These are phyloP conservation scores for Backusella mclennaniae DNA, from an alignment of 192 early-diverging fungal species.

Conservation along the genomic window DNA sequence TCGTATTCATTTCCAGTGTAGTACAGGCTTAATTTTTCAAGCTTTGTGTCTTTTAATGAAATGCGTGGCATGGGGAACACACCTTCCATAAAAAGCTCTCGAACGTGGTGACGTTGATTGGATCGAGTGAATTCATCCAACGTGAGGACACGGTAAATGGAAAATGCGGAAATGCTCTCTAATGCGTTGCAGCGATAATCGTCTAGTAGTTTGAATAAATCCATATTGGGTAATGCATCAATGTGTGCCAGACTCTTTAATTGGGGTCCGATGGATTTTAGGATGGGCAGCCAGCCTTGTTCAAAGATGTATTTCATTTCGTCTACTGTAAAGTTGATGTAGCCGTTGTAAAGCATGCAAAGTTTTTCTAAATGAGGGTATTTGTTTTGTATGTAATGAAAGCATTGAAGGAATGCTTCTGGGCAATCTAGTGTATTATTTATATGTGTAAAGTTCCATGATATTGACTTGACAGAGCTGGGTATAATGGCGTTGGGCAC, in stretches of 20 bases:
- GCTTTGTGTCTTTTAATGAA: neutral
- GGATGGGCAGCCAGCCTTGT: neutral
- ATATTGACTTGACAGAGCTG: neutral
- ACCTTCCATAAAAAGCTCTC: neutral
- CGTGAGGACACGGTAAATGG: neutral
- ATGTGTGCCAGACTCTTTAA: neutral
- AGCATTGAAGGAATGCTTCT: neutral
- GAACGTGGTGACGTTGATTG: neutral
- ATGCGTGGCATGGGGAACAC: neutral
- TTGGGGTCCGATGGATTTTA: neutral
- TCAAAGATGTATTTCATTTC: neutral
- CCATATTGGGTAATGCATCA: neutral
- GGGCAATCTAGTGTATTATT: neutral
- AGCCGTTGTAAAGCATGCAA: neutral
- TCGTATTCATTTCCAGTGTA: neutral
- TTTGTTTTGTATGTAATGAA: neutral
- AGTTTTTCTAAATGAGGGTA: neutral
- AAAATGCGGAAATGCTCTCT: neutral
- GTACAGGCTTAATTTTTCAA: neutral
- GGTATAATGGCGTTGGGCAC: neutral
- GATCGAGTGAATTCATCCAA: neutral
- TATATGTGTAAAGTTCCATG: neutral
- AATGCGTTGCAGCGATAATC: neutral
- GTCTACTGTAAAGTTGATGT: neutral
- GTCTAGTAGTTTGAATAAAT: neutral